Base-by-base conservation (phyloP, 805 yeast genomes). In the Cyberlindnera mycetangii region DNA sequence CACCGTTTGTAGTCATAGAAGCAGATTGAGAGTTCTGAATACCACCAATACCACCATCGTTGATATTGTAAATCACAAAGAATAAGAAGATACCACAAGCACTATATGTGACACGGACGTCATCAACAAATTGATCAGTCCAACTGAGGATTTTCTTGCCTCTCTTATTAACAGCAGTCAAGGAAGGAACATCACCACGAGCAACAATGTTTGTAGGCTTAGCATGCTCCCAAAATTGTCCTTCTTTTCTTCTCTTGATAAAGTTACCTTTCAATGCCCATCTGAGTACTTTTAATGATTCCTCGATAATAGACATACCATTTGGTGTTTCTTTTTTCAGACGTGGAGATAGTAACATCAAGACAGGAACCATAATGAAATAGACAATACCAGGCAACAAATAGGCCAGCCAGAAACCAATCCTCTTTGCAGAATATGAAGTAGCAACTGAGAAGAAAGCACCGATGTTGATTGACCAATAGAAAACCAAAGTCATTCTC, bases 1-100 rank as follows among this genome's bases (percentile, higher is more conserved):
- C 72, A 32, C 87, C 85, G 61, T 85, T 89, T 42, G 76, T 69
- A 55, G 83, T 78, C 87, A 85, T 81, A 53, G 76, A 72, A 46
- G 82, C 86, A 34, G 90, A 89, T 60, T 83, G 89, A 4, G 60
- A 56, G 37, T 51, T 56, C 40, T 55, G 54, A 21, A 56, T 48
- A 36, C 51, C 46, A 31, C 87, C 75, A 48, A 83, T 76, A 55
- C 85, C 83, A 64, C 81, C 81, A 67, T 79, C 81, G 44, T 78
- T 62, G 85, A 85, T 84, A 68, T 83, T 88, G 70, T 80, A 85
- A 41, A 85, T 69, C 31, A 89, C 87, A 62, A 75, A 84, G 67
- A 79, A 81, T n/a, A 75, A 59, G 59, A 85, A 85, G 41, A 85
- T 87, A 62, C 80, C 79, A 72, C 89, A 85, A 35, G 89, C 90